These are phyloP conservation scores for Aspergillus sclerotiicarbonarius DNA, from an alignment of 495 filamentous ascomycete species.

Conservation along the genomic window DNA sequence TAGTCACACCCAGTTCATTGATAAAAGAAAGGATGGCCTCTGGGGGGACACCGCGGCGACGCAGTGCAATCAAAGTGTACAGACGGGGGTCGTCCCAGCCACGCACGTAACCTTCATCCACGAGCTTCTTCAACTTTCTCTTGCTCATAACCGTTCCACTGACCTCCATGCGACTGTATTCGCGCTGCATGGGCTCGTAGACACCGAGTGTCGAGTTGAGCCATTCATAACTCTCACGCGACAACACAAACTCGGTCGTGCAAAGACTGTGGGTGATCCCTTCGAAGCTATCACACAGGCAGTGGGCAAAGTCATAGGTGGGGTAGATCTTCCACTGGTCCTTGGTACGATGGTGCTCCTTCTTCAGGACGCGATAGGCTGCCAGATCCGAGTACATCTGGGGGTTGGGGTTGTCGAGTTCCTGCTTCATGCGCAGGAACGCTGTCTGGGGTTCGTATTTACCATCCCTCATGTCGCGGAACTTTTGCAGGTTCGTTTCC, in stretches of 20 bases:
- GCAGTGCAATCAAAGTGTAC: conserved; percentile 82
- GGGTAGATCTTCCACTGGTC: conserved; percentile 82
- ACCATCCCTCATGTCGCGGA: conserved; percentile 87
- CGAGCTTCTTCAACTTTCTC: conserved; percentile 73
- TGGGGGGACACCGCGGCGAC: conserved; percentile 79
- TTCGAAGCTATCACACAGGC: conserved; percentile 83
- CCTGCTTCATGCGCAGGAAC: conserved; percentile 87
- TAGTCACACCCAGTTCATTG: conserved; percentile 85
- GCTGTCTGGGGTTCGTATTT: conserved; percentile 86
- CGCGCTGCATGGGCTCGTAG: conserved; percentile 84
- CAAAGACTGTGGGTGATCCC: conserved; percentile 85
- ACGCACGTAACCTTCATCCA: conserved; percentile 67
- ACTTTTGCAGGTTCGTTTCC: conserved; percentile 76
- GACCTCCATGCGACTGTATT: conserved; percentile 75
- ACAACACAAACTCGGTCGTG: conserved; percentile 79
- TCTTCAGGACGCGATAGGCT: conserved; percentile 72
- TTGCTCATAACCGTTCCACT: conserved; percentile 82
- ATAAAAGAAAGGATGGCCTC: conserved; percentile 85
- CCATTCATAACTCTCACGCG: conserved; percentile 84
- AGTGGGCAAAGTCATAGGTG: conserved; percentile 86
- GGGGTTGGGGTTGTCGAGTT: conserved; percentile 55
- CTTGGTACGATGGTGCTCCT: conserved; percentile 70
- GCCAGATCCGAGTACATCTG: conserved; percentile 66
- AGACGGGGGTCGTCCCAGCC: conserved; percentile 89
- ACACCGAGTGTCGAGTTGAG: conserved; percentile 70